Evolutionary conservation across 441 rosid genomes (phyloP).

Genomic region (Adansonia grandidieri): DNA sequence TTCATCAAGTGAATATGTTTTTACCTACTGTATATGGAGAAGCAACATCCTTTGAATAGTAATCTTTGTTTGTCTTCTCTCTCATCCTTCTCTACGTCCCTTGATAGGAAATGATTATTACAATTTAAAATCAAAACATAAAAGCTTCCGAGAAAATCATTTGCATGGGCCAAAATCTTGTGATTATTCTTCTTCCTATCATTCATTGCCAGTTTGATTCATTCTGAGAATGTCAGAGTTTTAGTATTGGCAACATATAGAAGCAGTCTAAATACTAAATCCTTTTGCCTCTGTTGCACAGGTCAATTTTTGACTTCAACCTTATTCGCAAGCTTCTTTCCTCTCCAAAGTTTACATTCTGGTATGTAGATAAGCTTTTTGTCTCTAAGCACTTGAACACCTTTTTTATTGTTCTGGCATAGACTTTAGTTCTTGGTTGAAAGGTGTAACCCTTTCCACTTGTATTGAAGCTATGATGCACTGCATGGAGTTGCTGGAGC

Average conservation of each 20-base stretch:
- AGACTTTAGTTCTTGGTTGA: conserved; percentile 13
- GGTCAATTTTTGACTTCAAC: conserved; percentile 92
- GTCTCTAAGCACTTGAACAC: conserved; percentile 10
- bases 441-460: conserved; percentile 8
- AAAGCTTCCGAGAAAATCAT: conserved; percentile 7
- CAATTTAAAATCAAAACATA: conserved; percentile 8
- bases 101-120: conserved; percentile 15
- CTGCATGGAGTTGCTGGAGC: conserved; percentile 98
- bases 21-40: neutral
- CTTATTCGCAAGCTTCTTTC: conserved; percentile 74
- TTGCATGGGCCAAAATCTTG: neutral
- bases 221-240: neutral
- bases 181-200: conserved; percentile 14
- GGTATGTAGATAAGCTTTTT: conserved; percentile 52
- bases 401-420: conserved; percentile 3
- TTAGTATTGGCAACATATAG: neutral
- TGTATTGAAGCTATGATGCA: conserved; percentile 78
- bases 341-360: conserved; percentile 86
- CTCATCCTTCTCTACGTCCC: neutral
- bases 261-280: neutral
- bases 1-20: conserved; percentile 20
- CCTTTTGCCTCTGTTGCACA: conserved; percentile 34
- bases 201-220: neutral
- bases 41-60: neutral
- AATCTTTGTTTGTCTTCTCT: neutral